Evolutionary conservation across 371 early-diverging fungal species (phyloP).

Genomic region (Capniomyces stellatus): DNA sequence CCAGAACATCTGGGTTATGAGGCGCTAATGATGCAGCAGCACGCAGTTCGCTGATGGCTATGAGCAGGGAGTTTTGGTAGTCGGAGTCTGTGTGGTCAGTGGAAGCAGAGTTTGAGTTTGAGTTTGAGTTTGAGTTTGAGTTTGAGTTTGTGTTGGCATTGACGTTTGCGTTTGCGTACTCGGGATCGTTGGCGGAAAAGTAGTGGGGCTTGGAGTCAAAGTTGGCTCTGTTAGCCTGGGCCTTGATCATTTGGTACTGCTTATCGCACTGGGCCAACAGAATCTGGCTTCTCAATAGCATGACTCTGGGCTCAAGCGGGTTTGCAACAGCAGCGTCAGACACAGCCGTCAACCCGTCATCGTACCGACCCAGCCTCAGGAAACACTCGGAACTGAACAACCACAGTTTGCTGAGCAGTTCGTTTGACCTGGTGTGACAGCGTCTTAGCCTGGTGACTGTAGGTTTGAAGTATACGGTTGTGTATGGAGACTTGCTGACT

Average conservation of each 20-base stretch:
- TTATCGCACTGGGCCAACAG: neutral
- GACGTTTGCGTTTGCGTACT: no score
- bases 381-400: neutral
- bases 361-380: neutral
- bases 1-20: constrained; percentile 14
- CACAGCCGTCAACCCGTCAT: neutral
- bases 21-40: constrained; percentile 19
- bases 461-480: neutral
- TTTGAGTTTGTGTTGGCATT: no score
- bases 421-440: neutral
- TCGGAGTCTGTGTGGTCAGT: no score
- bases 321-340: neutral
- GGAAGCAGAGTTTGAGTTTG: no score
- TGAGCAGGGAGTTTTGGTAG: constrained; percentile 2
- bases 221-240: neutral
- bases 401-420: neutral
- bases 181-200: no score
- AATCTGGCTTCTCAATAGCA: neutral
- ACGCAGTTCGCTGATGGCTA: constrained; percentile 19
- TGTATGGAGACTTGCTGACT: neutral
- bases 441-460: neutral
- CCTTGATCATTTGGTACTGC: neutral
- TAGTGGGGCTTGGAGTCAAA: no score
- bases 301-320: neutral
- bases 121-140: no score